Evolutionary conservation across 2,329 filamentous ascomycete genomes (phyloP), one percentile per base, ranked within the genome.

Genomic region (Penicillium sp.): DNA sequence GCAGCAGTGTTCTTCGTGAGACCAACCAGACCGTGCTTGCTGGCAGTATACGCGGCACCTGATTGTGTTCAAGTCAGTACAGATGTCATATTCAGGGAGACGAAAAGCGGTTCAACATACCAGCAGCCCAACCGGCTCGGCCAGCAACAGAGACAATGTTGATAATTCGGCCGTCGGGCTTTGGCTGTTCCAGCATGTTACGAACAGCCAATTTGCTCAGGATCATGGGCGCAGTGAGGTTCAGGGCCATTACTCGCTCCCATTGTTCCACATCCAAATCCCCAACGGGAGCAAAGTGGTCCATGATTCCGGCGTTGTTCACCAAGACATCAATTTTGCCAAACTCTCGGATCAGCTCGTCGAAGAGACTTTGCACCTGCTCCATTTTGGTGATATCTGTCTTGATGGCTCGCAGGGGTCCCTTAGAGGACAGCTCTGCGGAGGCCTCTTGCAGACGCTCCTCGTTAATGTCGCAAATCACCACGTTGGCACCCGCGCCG

Each of bases 281-380:
- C 16, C 81, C 85, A 0, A 82, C 82, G 0, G 83, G 80, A 46
- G 84, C 81, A 65, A 87, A 85, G 30, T 73, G 76, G 68, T 87
- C 85, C 76, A 85, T 83, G 49, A 87, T 78, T 25, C 82, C 85
- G 10, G 84, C 84, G 62, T 84, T 85, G 74, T 86, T 86, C 68
- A 87, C 72, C 5, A 88, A 75, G n/a, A 86, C 76, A 71, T 88
- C 85, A 19, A 85, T 71, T n/a, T 76, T 75, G 30, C 78, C 79
- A 62, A 82, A 84, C 22, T 63, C 57, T 1, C 53, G 25, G 30
- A 67, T 46, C 3, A 70, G 55, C 70, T 75, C 65, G 5, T 70
- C 63, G 57, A 82, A 79, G 0, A 81, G 69, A 8, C 68, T 62
- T 48, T 79, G 71, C 10, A 80, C 71, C 26, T 75, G 75, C 0